phyloP scores from a whole-genome alignment of 352 stramenopile species.

The Globisporangium mamillatum region DNA sequence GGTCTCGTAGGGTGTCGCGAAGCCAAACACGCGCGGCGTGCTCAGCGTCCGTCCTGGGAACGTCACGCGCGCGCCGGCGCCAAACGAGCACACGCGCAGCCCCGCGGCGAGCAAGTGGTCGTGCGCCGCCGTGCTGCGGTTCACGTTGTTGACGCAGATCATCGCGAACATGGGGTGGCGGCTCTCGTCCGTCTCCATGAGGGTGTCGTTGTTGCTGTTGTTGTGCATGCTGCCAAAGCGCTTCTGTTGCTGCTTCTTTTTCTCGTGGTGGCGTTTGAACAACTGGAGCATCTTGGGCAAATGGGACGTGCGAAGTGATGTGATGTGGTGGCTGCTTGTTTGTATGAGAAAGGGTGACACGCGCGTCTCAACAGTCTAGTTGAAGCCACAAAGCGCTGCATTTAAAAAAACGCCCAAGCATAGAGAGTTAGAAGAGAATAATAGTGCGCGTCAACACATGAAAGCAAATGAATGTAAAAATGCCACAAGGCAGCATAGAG shows the following conservation, averaged over 20 bases:
- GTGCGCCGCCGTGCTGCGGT: conserved; percentile 79
- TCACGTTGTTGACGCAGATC: conserved; percentile 87
- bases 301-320: neutral
- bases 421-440: neutral
- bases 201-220: neutral
- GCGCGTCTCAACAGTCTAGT: neutral
- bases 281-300: conserved; percentile 16
- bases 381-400: conserved; percentile 1
- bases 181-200: neutral
- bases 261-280: conserved; percentile 11
- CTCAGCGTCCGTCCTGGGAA: conserved; percentile 45
- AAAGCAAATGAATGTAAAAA: neutral
- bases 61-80: conserved; percentile 52
- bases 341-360: neutral
- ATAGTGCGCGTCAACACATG: neutral
- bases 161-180: conserved; percentile 60
- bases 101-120: conserved; percentile 46
- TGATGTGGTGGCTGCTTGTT: neutral
- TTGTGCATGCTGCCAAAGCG: neutral
- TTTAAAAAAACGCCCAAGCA: neutral
- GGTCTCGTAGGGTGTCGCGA: conserved; percentile 63
- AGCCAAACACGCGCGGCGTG: conserved; percentile 50
- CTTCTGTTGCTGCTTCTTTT: neutral
- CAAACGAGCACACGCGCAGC: conserved; percentile 71
- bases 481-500: neutral